Evolutionary conservation across 345 rosid genomes (phyloP), one percentile per base, ranked within the genome.

Genomic region (Trapa incisa): DNA sequence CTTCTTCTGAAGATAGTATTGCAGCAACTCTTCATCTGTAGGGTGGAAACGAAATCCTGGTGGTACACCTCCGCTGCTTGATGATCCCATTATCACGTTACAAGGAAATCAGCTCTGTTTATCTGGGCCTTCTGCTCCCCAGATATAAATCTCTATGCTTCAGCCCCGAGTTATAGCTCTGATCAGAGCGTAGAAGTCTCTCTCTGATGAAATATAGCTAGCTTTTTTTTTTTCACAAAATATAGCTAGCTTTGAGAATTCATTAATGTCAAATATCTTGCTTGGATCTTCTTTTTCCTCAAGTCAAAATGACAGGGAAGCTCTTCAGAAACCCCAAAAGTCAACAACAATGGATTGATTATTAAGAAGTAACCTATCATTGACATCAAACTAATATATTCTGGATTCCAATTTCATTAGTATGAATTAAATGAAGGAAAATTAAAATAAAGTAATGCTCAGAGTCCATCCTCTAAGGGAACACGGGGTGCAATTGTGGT

Each of bases 21-120:
- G 98, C 15, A 93, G 96, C 66, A 93, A 84, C 79, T 93, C 98
- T 70, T 93, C 97, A 45, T 93, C 97, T 0, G 97, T 90, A 3
- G 98, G 98, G 67, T 93, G 98, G 78, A 93, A 93, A 68, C 97
- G 78, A 74, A 93, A 93, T 1, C 98, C 97, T 1, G 97, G 98
- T n/a, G 98, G 98, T 75, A 93, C 98, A 35, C 97, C 89, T 8
- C 96, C 97, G 54, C 71, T 77, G 5, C 58, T 32, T 17, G 97
- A 77, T 12, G 96, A 64, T 16, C 66, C 47, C 66, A 64, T 64
- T 43, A 15, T 50, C 22, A 50, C 29, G 5, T 22, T 22, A 22
- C 29, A 22, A 22, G 29, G 14, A 10, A 10, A 60, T 36, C 64
- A 12, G 37, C 69, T 43, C 36, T 33, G 1, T 8, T 4, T 47